phyloP scores from a whole-genome alignment of 2,329 filamentous ascomycete species.

The Biscogniauxia mediterranea region DNA sequence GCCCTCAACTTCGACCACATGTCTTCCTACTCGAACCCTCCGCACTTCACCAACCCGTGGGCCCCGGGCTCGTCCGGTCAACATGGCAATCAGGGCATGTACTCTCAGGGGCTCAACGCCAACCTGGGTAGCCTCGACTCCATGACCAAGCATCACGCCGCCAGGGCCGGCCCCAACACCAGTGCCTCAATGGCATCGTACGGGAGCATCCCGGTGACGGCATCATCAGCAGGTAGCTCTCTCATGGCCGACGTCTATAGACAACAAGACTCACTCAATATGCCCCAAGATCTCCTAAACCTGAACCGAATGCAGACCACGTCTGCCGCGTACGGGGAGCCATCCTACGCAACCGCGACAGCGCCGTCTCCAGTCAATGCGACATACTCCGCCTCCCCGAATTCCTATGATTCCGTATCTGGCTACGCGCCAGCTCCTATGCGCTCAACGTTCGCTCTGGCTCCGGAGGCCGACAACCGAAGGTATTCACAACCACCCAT shows the following conservation, averaged over 20 bases:
- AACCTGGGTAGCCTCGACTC: conserved; percentile 56
- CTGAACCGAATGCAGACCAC: conserved; percentile 63
- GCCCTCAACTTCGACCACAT: conserved; percentile 78
- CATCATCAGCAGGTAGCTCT: conserved; percentile 72
- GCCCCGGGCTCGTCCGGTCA: conserved; percentile 56
- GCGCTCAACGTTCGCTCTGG: conserved; percentile 57
- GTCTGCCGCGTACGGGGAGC: conserved; percentile 67
- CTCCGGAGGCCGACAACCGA: conserved; percentile 56
- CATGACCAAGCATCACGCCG: conserved; percentile 55
- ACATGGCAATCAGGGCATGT: conserved; percentile 59
- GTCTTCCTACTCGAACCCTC: conserved; percentile 63
- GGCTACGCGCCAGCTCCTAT: conserved; percentile 69
- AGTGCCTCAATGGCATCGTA: conserved; percentile 67
- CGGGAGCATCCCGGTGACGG: conserved; percentile 68
- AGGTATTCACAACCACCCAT: conserved; percentile 86
- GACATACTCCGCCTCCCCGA: conserved; percentile 65
- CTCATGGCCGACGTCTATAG: conserved; percentile 56
- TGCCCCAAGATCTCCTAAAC: conserved; percentile 71
- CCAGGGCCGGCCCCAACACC: conserved; percentile 58
- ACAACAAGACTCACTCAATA: conserved; percentile 66
- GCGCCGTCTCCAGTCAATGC: conserved; percentile 65
- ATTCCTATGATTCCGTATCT: conserved; percentile 68
- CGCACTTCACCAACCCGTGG: conserved; percentile 93
- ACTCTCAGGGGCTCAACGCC: conserved; percentile 59
- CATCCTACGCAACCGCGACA: conserved; percentile 64